Evolutionary conservation across 2,329 filamentous ascomycete species (phyloP).

Genomic region (Colletotrichum sp.): DNA sequence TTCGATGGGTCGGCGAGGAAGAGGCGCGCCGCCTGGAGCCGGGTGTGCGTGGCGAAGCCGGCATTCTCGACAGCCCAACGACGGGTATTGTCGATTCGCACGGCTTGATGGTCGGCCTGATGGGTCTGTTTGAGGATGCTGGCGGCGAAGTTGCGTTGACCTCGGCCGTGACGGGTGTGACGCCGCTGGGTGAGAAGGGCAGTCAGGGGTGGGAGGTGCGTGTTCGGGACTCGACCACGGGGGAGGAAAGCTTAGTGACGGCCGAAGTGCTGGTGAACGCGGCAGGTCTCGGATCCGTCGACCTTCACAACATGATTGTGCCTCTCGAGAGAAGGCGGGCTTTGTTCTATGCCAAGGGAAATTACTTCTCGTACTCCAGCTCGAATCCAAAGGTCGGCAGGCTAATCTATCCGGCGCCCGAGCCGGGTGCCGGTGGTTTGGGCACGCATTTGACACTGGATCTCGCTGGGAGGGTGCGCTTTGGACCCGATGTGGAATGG

Average conservation of each 20-base stretch:
- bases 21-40: conserved; percentile 75
- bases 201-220: conserved; percentile 72
- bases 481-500: conserved; percentile 97
- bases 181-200: conserved; percentile 52
- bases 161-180: conserved; percentile 67
- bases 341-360: conserved; percentile 89
- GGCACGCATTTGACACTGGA: conserved; percentile 96
- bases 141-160: conserved; percentile 78
- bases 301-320: conserved; percentile 82
- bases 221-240: conserved; percentile 50
- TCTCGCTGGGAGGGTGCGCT: conserved; percentile 81
- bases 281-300: conserved; percentile 79
- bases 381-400: conserved; percentile 68
- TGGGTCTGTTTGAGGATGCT: conserved; percentile 75
- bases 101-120: conserved; percentile 79
- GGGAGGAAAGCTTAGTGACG: conserved; percentile 65
- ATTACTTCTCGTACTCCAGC: conserved; percentile 85
- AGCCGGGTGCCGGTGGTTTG: conserved; percentile 81
- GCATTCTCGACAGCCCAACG: conserved; percentile 80
- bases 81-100: conserved; percentile 95
- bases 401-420: conserved; percentile 86
- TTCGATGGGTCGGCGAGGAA: conserved; percentile 67
- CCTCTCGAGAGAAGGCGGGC: conserved; percentile 58
- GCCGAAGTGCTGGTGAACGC: conserved; percentile 82
- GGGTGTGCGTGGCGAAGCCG: conserved; percentile 72